Percentiles rank a stretch among this genome's conserved stretches.
Conservation (phyloP, 1,284 basidiomycete genomes). For the Boletus semigastroideus region DNA sequence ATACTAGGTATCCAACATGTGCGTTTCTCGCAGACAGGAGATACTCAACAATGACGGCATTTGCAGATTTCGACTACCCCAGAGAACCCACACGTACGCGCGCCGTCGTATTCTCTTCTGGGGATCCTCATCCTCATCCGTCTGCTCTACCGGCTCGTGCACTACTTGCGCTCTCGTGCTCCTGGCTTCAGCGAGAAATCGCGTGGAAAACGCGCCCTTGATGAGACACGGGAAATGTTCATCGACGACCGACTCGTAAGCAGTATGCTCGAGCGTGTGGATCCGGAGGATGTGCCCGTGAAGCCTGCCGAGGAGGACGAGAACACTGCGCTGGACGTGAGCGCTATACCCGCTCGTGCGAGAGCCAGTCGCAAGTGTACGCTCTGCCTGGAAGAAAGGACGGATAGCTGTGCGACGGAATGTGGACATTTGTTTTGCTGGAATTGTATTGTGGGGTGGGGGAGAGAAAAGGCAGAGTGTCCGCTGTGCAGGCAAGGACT, state of each 20-base stretch:
- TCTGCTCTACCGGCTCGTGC: constrained; percentile 62
- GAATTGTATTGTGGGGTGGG: constrained; percentile 89
- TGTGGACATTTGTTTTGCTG: constrained; percentile 96
- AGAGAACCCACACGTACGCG: constrained; percentile 65
- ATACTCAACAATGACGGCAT: constrained; percentile 2
- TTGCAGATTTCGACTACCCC: constrained; percentile 72
- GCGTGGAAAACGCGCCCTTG: constrained; percentile 33
- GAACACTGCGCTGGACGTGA: constrained; percentile 61
- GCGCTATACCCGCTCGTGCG: constrained; percentile 47
- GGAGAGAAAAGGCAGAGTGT: constrained; percentile 88
- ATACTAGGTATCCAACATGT: constrained; percentile 77
- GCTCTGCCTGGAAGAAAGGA: constrained; percentile 81
- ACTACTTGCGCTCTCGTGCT: constrained; percentile 38
- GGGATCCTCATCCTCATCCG: constrained; percentile 75
- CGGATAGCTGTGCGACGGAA: constrained; percentile 82
- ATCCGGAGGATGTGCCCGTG: constrained; percentile 51
- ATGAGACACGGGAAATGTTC: constrained; percentile 49
- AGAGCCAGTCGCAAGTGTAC: constrained; percentile 78
- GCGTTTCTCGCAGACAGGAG: background rate
- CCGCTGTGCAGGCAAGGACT: constrained; percentile 84
- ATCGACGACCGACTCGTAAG: constrained; percentile 68
- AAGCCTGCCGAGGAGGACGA: constrained; percentile 67
- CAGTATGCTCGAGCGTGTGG: constrained; percentile 50
- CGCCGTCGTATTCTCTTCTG: constrained; percentile 83
- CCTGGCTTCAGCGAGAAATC: constrained; percentile 24